phyloP scores from a whole-genome alignment of 2,329 filamentous ascomycete genomes.

The Penicillium sp. region DNA sequence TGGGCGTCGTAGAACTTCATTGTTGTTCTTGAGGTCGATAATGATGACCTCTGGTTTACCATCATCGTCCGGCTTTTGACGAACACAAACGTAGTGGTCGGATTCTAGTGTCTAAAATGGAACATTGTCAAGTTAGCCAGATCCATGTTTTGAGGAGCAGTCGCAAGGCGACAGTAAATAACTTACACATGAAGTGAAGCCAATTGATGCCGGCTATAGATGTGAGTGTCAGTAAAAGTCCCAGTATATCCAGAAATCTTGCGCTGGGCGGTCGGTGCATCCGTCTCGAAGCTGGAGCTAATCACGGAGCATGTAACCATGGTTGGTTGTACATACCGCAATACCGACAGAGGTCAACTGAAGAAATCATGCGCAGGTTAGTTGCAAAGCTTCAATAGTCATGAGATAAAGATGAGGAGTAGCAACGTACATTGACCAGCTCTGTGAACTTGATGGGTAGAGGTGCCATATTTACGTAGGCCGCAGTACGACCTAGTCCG shows the following conservation, averaged over 20 bases:
- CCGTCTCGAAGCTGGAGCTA: slow-evolving; percentile 20
- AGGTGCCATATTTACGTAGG: slow-evolving; percentile 55
- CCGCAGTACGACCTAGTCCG: slow-evolving; percentile 44
- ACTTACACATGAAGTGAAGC: slow-evolving; percentile 83
- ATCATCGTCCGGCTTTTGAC: slow-evolving; percentile 84
- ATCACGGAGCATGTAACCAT: slow-evolving; percentile 11
- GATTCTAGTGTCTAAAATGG: slow-evolving; percentile 84
- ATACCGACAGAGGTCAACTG: slow-evolving; percentile 55
- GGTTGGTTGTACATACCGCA: slow-evolving; percentile 46
- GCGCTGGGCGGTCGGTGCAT: slow-evolving; percentile 15
- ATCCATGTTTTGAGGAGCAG: slow-evolving; percentile 6
- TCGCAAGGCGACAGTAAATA: slow-evolving; percentile 3
- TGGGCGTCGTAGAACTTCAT: slow-evolving; percentile 88
- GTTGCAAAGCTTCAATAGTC: slow-evolving; percentile 31
- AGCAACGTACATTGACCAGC: slow-evolving; percentile 69
- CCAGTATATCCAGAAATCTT: background rate
- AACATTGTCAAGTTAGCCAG: slow-evolving; percentile 18
- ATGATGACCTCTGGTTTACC: slow-evolving; percentile 93
- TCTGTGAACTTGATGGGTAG: slow-evolving; percentile 92
- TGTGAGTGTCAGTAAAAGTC: slow-evolving; percentile 27
- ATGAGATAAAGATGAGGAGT: slow-evolving; percentile 26
- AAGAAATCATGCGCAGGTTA: slow-evolving; percentile 26
- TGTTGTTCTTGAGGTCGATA: slow-evolving; percentile 94
- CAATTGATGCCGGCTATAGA: slow-evolving; percentile 66
- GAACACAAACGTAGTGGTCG: slow-evolving; percentile 91